These are phyloP conservation scores for Vitis hybrid DNA, from an alignment of 177 flowering plant species.

Conservation along the genomic window DNA sequence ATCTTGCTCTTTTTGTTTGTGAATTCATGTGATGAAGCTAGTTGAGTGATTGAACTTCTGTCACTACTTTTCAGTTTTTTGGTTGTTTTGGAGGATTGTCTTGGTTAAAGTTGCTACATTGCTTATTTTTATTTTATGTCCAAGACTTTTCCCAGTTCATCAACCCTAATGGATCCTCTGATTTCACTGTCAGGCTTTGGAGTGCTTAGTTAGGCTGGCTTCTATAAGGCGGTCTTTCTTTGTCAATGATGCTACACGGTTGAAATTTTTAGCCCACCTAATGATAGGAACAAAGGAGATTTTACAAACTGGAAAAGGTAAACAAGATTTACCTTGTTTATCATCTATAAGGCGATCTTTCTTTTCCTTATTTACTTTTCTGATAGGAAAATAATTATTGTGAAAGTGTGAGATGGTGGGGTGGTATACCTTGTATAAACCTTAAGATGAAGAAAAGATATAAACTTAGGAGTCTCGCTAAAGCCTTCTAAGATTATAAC, in stretches of 20 bases:
- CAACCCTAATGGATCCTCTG: background rate
- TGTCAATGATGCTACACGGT: constrained; percentile 5
- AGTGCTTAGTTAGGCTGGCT: constrained; percentile 11
- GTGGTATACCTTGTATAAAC: too few species aligned
- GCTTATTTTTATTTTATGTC: background rate
- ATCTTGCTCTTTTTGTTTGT: too few species aligned
- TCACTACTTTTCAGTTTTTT: too few species aligned
- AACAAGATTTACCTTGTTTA: background rate
- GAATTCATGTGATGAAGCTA: too few species aligned
- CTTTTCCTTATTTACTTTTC: background rate
- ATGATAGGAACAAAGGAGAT: constrained; percentile 14
- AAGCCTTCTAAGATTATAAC: too few species aligned
- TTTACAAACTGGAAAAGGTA: constrained; percentile 1
- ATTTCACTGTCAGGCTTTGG: constrained; percentile 6
- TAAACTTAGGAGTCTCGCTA: too few species aligned
- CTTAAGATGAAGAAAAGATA: too few species aligned
- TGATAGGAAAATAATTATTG: too few species aligned
- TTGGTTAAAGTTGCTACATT: too few species aligned
- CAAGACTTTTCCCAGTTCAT: background rate
- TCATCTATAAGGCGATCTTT: background rate
- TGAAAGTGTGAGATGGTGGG: too few species aligned
- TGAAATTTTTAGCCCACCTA: constrained; percentile 6
- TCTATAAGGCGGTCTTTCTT: constrained; percentile 12
- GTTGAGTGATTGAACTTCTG: too few species aligned
- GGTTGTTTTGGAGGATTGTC: too few species aligned